These are phyloP conservation scores for Penicillium sp. DNA, from an alignment of 2,329 filamentous ascomycete species.

Conservation along the genomic window DNA sequence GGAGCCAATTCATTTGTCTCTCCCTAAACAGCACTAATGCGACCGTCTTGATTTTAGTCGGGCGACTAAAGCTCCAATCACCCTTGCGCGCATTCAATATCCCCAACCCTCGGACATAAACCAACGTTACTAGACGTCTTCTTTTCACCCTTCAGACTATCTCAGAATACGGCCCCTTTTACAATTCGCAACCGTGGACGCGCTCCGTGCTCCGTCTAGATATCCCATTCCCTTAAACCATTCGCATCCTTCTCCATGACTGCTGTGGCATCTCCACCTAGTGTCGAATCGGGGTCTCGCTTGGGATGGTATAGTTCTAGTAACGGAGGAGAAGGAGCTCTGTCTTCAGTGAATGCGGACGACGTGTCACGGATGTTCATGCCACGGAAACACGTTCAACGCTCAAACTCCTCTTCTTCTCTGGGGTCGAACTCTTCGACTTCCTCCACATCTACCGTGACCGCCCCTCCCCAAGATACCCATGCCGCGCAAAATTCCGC, in stretches of 20 bases:
- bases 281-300: constrained; percentile 59
- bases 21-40: constrained; percentile 32
- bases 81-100: constrained; percentile 9
- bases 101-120: background rate
- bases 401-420: constrained; percentile 88
- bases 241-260: constrained; percentile 52
- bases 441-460: constrained; percentile 53
- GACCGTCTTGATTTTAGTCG: constrained; percentile 28
- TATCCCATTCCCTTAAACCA: constrained; percentile 11
- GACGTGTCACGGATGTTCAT: constrained; percentile 84
- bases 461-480: constrained; percentile 32
- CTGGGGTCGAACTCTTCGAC: constrained; percentile 61
- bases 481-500: constrained; percentile 38
- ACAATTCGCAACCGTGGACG: constrained; percentile 11
- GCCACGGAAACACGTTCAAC: constrained; percentile 80
- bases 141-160: background rate
- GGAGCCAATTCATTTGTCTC: constrained; percentile 18
- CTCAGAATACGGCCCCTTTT: background rate
- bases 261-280: constrained; percentile 64
- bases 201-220: constrained; percentile 7
- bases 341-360: constrained; percentile 74
- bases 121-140: background rate
- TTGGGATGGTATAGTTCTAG: constrained; percentile 59
- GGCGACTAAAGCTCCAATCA: constrained; percentile 18
- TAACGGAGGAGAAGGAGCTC: constrained; percentile 58